Evolutionary conservation across 768 basidiomycete species (phyloP).

Genomic region (Psilocybe tampanensis): DNA sequence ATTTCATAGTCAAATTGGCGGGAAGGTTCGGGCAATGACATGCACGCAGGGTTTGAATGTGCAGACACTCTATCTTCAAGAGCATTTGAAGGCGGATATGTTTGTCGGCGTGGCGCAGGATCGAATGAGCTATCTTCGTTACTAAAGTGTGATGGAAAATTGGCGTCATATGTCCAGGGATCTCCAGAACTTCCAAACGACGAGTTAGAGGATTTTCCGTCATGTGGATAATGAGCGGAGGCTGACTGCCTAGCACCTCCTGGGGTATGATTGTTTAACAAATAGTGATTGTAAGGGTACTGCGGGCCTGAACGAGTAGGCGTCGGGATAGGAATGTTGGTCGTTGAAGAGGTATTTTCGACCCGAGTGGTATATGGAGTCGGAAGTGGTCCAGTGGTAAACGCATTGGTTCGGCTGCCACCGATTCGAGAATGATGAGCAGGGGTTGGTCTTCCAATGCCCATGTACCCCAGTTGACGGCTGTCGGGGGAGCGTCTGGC

Average conservation of each 20-base stretch:
- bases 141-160: not conserved
- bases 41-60: not conserved
- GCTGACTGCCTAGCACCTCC: not conserved
- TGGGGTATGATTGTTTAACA: not conserved
- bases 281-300: not conserved
- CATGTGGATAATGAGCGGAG: not conserved
- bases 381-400: constrained; percentile 3
- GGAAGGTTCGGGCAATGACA: not conserved
- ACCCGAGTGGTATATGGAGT: not conserved
- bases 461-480: constrained; percentile 8
- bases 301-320: not conserved
- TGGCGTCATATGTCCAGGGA: not conserved
- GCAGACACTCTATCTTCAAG: not conserved
- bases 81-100: not conserved
- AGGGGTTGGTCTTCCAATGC: constrained; percentile 17
- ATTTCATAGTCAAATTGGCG: not conserved
- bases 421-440: constrained; percentile 25
- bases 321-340: not conserved
- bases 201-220: not conserved
- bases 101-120: not conserved
- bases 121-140: not conserved
- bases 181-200: not conserved
- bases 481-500: not conserved
- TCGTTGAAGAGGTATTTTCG: not conserved
- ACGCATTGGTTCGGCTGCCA: constrained; percentile 17